Evolutionary conservation across 2,329 filamentous ascomycete genomes (phyloP), one percentile per base, ranked within the genome.

Genomic region (Fusarium avenaceum): DNA sequence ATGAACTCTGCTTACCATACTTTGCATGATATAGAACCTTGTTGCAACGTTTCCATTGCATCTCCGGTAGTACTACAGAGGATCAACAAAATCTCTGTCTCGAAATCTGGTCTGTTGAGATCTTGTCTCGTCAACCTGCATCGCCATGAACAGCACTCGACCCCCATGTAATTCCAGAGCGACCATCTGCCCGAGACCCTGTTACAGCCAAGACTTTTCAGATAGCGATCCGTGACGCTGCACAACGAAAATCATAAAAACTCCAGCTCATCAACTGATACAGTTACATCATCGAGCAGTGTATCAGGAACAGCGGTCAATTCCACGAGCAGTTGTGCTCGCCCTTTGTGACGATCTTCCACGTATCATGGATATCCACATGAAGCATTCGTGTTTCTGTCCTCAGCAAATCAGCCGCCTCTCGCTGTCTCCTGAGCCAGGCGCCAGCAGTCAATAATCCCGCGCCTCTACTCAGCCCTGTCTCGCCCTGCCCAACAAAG

Each of bases 171-270:
- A 69, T 70, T 70, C 66, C 66, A 69, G 55, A 64, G 32, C 43
- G 38, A 54, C 42, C 35, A 46, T 54, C 54, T 70, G 54, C 22
- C 67, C 63, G 51, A 65, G 59, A 68, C 63, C 66, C 30, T 70
- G 67, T 67, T 46, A 68, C 67, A 64, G 63, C 67, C 67, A 70
- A 70, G 67, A 64, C 67, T 67, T 56, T 63, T 63, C 67, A 68
- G 38, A 68, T 52, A 69, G 53, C 62, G 57, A 70, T 70, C 35
- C 66, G 50, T 60, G 66, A 63, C 57, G 42, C 35, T 63, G 46
- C 53, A 50, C 64, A 63, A 58, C 47, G 24, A 20, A 35, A 59
- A 35, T 67, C 63, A 52, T 56, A 50, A 52, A 47, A 47, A 48
- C 30, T 67, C 63, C 58, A 67, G 39, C 48, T 50, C 63, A 48